Evolutionary conservation across 345 rosid genomes (phyloP).

Genomic region (Streptanthus diversifolius): DNA sequence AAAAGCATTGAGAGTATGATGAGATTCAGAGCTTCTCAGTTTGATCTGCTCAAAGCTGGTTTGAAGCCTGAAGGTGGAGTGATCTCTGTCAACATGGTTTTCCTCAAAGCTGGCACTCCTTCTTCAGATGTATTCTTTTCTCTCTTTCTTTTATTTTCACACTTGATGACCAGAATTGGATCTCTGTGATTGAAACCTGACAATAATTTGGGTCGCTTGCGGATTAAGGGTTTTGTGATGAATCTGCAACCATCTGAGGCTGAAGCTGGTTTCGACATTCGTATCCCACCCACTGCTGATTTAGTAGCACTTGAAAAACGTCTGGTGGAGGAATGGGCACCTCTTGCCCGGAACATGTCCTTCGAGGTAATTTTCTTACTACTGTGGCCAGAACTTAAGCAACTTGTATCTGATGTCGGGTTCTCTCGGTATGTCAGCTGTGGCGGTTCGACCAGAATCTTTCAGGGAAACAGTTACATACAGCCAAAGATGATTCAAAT

Average conservation of each 20-base stretch:
- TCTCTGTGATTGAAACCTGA: background rate
- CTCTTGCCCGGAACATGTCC: slow-evolving; percentile 74
- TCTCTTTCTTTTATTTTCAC: background rate
- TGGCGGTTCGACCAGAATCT: background rate
- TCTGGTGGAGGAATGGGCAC: slow-evolving; percentile 89
- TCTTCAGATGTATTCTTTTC: slow-evolving; percentile 55
- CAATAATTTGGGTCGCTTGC: background rate
- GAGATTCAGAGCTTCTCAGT: slow-evolving; percentile 82
- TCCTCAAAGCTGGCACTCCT: slow-evolving; percentile 80
- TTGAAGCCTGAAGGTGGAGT: slow-evolving; percentile 72
- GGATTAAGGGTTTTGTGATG: slow-evolving; percentile 31
- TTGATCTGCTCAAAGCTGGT: slow-evolving; percentile 70
- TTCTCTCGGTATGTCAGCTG: slow-evolving; percentile 29
- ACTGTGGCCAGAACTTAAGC: slow-evolving; percentile 22
- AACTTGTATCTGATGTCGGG: slow-evolving; percentile 57
- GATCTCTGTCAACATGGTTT: slow-evolving; percentile 71
- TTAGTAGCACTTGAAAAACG: slow-evolving; percentile 62
- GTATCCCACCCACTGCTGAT: slow-evolving; percentile 28
- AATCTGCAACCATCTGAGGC: slow-evolving; percentile 30
- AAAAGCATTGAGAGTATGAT: slow-evolving; percentile 70
- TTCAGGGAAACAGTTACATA: slow-evolving; percentile 46
- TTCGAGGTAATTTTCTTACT: slow-evolving; percentile 45
- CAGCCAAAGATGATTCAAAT: slow-evolving; percentile 55
- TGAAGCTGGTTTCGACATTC: slow-evolving; percentile 31
- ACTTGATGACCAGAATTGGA: background rate